Evolutionary conservation across 208 protist species (phyloP).

Genomic region (Willaertia magna): DNA sequence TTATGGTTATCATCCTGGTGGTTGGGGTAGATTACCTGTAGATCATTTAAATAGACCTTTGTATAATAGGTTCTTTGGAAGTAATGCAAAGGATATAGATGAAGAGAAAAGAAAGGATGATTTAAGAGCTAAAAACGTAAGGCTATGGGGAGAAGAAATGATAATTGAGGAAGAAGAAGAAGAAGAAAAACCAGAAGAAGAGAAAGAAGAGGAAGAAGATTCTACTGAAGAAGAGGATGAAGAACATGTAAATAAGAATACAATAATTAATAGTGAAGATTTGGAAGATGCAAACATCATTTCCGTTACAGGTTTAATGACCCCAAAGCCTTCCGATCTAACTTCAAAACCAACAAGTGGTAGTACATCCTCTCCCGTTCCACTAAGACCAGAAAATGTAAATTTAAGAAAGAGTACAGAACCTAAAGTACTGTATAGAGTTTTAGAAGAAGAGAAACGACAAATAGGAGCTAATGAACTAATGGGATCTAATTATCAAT

Average conservation of each 20-base stretch:
- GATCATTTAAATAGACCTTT: conserved; percentile 48
- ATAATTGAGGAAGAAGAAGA: conserved; percentile 22
- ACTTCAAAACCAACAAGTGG: not conserved
- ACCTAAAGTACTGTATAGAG: not conserved
- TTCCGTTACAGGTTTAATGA: not conserved
- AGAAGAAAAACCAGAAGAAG: conserved; percentile 47
- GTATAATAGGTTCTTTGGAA: conserved; percentile 53
- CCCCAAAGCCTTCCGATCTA: not conserved
- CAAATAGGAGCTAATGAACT: not conserved
- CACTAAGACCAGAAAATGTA: not conserved
- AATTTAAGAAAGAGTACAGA: not conserved
- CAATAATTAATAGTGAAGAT: not conserved
- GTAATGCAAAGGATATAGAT: not conserved
- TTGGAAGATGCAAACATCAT: not conserved
- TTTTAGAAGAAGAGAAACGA: not conserved
- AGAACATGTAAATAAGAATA: not conserved
- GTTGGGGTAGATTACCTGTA: conserved; percentile 73
- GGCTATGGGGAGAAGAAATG: not conserved
- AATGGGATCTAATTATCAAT: not conserved
- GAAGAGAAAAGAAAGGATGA: not conserved
- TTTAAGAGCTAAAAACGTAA: not conserved
- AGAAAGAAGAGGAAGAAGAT: conserved; percentile 22
- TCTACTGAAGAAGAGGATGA: conserved; percentile 16
- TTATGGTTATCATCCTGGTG: conserved; percentile 51
- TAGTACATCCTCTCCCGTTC: not conserved